Percentiles rank a stretch among this genome's conserved stretches.
Evolutionary conservation across 345 rosid genomes (phyloP).

Genomic region (Lenwebbia sp.): DNA sequence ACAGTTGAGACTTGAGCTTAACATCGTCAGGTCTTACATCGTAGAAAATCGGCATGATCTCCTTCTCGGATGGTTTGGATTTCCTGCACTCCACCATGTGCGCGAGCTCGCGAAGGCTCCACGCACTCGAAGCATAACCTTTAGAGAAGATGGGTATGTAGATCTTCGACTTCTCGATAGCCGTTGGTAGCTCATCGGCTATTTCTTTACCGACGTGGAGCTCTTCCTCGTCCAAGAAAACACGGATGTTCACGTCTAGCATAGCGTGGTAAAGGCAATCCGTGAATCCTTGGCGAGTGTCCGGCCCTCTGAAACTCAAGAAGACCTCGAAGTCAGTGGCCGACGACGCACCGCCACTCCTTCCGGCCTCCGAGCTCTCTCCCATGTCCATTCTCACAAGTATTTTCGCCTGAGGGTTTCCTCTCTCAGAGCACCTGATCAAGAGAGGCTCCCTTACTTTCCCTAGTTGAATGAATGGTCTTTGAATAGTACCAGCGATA

Average conservation of each 20-base stretch:
- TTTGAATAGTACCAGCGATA: too few species aligned
- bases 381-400: neutral
- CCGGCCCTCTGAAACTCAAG: constrained; percentile 1
- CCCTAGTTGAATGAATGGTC: too few species aligned
- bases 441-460: too few species aligned
- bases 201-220: neutral
- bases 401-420: neutral
- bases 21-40: neutral
- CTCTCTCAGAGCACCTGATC: neutral
- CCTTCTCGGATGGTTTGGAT: neutral
- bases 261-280: neutral
- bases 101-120: neutral
- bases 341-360: neutral
- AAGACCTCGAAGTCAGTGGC: neutral
- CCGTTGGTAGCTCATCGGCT: neutral
- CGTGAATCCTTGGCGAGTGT: neutral
- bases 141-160: neutral
- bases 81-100: neutral
- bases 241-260: neutral
- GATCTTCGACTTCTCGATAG: neutral
- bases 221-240: neutral
- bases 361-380: neutral
- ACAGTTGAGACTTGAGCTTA: neutral
- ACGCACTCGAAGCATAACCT: neutral
- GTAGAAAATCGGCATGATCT: neutral